These are phyloP conservation scores for Starmerella stigmatis DNA, from an alignment of 805 yeast species.

Conservation along the genomic window DNA sequence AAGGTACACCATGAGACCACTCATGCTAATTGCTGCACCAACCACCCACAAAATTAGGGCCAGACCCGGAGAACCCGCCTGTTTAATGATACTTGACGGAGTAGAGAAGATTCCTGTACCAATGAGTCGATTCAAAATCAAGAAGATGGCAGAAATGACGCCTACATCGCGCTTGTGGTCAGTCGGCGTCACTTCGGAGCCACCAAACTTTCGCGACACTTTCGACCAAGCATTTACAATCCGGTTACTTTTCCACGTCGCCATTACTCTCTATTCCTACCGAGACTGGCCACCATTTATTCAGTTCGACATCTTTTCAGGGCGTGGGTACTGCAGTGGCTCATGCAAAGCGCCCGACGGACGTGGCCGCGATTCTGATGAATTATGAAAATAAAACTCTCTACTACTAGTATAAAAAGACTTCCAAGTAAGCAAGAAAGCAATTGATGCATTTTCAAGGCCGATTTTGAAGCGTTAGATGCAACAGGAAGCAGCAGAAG, in stretches of 20 bases:
- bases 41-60: slow-evolving; percentile 63
- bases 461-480: too few relatives aligned
- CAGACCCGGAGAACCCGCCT: slow-evolving; percentile 62
- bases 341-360: too few relatives aligned
- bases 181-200: background rate
- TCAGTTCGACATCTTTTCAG: background rate
- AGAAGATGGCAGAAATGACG: slow-evolving; percentile 49
- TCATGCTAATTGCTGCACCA: slow-evolving; percentile 57
- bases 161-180: slow-evolving; percentile 31
- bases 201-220: background rate
- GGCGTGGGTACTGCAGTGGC: slow-evolving; percentile 2
- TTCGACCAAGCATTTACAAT: slow-evolving; percentile 1
- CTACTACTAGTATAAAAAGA: too few relatives aligned
- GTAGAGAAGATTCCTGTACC: slow-evolving; percentile 73
- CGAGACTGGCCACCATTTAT: background rate
- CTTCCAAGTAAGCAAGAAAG: too few relatives aligned
- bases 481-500: too few relatives aligned
- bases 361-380: too few relatives aligned
- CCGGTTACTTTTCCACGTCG: background rate
- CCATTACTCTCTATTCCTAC: too few relatives aligned
- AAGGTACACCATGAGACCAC: slow-evolving; percentile 61
- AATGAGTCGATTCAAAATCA: slow-evolving; percentile 56
- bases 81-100: slow-evolving; percentile 45
- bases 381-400: too few relatives aligned
- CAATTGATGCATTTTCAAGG: too few relatives aligned